Evolutionary conservation across 2,329 filamentous ascomycete species (phyloP).

Genomic region (Aspergillus amoenus): DNA sequence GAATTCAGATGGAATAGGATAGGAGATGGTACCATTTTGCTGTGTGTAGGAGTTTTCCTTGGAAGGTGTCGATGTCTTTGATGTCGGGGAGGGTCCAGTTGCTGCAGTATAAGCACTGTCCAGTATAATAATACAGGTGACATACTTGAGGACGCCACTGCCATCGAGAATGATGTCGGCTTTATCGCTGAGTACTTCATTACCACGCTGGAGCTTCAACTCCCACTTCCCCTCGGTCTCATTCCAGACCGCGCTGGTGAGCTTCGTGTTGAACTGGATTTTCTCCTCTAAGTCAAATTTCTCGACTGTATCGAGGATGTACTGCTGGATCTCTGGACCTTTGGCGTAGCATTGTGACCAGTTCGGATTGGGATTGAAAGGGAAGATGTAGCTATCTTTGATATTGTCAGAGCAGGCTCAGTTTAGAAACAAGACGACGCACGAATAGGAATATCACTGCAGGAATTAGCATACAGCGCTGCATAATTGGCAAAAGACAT

Average conservation of each 20-base stretch:
- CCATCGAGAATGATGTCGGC: conserved; percentile 30
- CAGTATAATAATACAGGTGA: neutral
- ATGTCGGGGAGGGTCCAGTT: conserved; percentile 25
- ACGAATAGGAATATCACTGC: neutral
- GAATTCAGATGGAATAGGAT: too few relatives aligned
- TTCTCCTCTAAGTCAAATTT: conserved; percentile 41
- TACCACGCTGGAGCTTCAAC: conserved; percentile 15
- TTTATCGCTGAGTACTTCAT: conserved; percentile 19
- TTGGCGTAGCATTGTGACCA: conserved; percentile 45
- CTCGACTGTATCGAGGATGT: conserved; percentile 38
- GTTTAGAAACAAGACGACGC: neutral
- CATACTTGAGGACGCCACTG: conserved; percentile 25
- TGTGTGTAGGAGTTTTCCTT: conserved; percentile 37
- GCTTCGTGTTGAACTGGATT: conserved; percentile 26
- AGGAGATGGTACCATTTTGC: conserved; percentile 25
- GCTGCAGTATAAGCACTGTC: conserved; percentile 3
- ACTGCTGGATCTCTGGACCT: conserved; percentile 44
- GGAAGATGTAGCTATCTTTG: conserved; percentile 3
- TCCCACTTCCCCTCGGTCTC: conserved; percentile 20
- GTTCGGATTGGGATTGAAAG: conserved; percentile 32
- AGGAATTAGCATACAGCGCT: neutral
- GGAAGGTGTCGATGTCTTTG: conserved; percentile 27
- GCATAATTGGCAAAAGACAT: neutral
- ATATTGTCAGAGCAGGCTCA: neutral
- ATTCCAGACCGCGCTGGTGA: conserved; percentile 39